Conservation (phyloP, 345 rosid genomes). For the Trapa bicornis region DNA sequence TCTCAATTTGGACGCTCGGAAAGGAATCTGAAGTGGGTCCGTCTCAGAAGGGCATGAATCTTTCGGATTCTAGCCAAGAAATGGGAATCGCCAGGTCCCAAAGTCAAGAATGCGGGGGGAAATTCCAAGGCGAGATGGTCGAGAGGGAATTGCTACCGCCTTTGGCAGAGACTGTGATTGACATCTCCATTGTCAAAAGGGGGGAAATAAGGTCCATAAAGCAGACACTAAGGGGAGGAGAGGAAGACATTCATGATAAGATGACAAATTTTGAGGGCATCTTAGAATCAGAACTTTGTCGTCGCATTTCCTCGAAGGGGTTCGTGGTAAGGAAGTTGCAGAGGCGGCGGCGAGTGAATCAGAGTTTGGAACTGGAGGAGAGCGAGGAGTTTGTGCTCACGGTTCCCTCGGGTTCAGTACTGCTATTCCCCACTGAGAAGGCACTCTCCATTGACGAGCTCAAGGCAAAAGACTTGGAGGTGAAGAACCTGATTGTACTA, state of each 20-base stretch:
- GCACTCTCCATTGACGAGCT: constrained; percentile 38
- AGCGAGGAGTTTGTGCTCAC: constrained; percentile 38
- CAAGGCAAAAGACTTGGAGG: constrained; percentile 24
- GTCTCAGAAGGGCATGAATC: background rate
- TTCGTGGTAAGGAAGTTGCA: constrained; percentile 44
- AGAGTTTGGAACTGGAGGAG: constrained; percentile 26
- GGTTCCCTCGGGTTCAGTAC: constrained; percentile 50
- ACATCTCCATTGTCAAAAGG: constrained; percentile 25
- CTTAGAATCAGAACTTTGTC: constrained; percentile 23
- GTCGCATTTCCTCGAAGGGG: constrained; percentile 42
- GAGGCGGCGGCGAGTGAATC: constrained; percentile 6
- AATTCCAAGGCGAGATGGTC: constrained; percentile 5
- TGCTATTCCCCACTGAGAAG: constrained; percentile 51
- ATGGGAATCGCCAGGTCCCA: constrained; percentile 8
- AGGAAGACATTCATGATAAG: constrained; percentile 7
- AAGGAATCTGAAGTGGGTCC: constrained; percentile 9
- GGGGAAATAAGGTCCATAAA: constrained; percentile 29
- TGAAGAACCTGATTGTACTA: constrained; percentile 61
- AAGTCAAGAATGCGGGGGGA: constrained; percentile 7
- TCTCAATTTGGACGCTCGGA: constrained; percentile 27
- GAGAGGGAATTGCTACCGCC: background rate
- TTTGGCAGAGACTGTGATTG: constrained; percentile 12
- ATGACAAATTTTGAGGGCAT: constrained; percentile 27
- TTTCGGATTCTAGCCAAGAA: background rate
- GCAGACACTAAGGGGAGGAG: constrained; percentile 17